These are phyloP conservation scores for Boletus speciosus DNA, from an alignment of 768 basidiomycete species.

Conservation along the genomic window DNA sequence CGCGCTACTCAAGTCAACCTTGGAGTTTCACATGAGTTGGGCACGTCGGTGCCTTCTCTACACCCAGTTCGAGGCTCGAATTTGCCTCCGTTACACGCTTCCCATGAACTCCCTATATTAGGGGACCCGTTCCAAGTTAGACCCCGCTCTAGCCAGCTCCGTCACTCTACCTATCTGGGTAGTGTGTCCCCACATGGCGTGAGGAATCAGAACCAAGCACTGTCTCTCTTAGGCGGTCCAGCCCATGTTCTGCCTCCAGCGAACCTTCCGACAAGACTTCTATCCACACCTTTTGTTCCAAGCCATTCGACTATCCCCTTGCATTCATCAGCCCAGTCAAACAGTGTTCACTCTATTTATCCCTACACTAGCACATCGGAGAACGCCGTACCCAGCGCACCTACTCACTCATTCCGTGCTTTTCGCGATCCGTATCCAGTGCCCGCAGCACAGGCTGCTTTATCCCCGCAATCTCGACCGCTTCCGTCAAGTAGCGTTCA, in stretches of 20 bases:
- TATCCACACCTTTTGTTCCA: slow-evolving; percentile 13
- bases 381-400: slow-evolving; percentile 5
- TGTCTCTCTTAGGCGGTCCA: slow-evolving; percentile 9
- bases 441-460: slow-evolving; percentile 10
- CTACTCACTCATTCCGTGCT: slow-evolving; percentile 6
- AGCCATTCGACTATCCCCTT: slow-evolving; percentile 19
- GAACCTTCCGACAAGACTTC: slow-evolving; percentile 3
- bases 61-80: slow-evolving; percentile 8
- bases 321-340: slow-evolving; percentile 11
- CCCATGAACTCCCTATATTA: slow-evolving; percentile 4
- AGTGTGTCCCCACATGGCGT: slow-evolving; percentile 6
- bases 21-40: slow-evolving; percentile 37
- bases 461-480: slow-evolving; percentile 14
- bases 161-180: slow-evolving; percentile 29
- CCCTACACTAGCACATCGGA: slow-evolving; percentile 10
- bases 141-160: slow-evolving; percentile 46
- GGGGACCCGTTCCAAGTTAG: slow-evolving; percentile 43
- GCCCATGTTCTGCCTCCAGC: slow-evolving; percentile 1
- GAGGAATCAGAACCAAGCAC: slow-evolving; percentile 16
- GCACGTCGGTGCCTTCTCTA: slow-evolving; percentile 3
- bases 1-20: slow-evolving; percentile 17
- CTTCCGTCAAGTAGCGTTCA: slow-evolving; percentile 26
- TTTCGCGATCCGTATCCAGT: slow-evolving; percentile 14
- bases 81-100: not conserved
- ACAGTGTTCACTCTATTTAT: slow-evolving; percentile 11